phyloP scores from a whole-genome alignment of 2,329 filamentous ascomycete species.

The Phyllosticta paracitricarpa region DNA sequence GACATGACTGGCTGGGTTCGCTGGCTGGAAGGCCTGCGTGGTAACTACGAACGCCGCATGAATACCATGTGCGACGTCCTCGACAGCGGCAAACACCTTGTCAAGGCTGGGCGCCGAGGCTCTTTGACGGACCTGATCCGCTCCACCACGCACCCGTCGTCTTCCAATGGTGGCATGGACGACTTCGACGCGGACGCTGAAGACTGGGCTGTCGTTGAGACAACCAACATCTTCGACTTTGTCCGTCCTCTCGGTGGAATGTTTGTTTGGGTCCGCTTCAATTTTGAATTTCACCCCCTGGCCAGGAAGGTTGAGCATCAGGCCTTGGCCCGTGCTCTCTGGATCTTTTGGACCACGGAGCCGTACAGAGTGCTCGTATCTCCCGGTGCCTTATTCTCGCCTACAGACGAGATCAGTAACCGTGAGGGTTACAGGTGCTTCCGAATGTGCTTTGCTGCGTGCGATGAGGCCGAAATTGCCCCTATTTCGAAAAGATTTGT shows the following conservation, averaged over 20 bases:
- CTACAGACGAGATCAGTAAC: constrained; percentile 49
- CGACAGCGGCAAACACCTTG: constrained; percentile 54
- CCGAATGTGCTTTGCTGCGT: constrained; percentile 76
- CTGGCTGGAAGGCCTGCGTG: constrained; percentile 78
- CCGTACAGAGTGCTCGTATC: constrained; percentile 60
- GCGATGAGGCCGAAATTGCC: constrained; percentile 60
- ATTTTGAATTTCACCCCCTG: constrained; percentile 65
- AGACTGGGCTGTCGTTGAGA: constrained; percentile 68
- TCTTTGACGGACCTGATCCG: constrained; percentile 17
- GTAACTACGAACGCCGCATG: constrained; percentile 79
- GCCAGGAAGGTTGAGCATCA: constrained; percentile 45
- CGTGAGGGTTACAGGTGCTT: constrained; percentile 60
- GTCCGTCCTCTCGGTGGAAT: constrained; percentile 77
- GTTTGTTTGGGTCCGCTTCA: constrained; percentile 76
- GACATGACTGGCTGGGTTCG: constrained; percentile 77
- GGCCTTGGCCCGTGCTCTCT: constrained; percentile 54
- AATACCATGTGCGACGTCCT: constrained; percentile 64
- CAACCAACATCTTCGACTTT: constrained; percentile 65
- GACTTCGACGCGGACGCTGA: constrained; percentile 29
- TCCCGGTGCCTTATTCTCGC: constrained; percentile 65
- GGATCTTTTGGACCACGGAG: constrained; percentile 59
- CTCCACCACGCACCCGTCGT: constrained; percentile 27
- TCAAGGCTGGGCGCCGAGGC: constrained; percentile 48
- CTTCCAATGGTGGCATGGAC: constrained; percentile 6
- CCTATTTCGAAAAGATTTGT: constrained; percentile 54